Percentiles rank a stretch among this genome's conserved stretches.
These are phyloP conservation scores for Mimosa pudica DNA, from an alignment of 306 rosid genomes.

Conservation along the genomic window DNA sequence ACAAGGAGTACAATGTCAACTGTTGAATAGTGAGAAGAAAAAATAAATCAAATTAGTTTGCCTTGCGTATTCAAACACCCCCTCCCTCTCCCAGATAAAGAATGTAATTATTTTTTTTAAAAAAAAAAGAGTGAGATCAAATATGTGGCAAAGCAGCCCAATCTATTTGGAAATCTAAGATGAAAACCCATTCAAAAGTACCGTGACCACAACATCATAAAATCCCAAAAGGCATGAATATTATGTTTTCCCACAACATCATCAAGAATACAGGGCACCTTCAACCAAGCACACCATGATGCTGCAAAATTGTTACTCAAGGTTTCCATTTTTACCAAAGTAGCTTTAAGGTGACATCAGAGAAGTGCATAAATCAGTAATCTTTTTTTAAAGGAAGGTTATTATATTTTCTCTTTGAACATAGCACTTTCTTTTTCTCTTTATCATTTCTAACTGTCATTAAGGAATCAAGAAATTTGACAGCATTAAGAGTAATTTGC, in stretches of 20 bases:
- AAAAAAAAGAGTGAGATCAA: not conserved
- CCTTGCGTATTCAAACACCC: not conserved
- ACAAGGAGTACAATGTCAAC: not conserved
- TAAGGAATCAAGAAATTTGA: not conserved
- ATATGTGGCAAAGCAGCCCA: conserved; percentile 1
- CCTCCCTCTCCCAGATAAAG: not conserved
- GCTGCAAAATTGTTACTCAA: not conserved
- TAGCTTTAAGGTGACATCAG: not conserved
- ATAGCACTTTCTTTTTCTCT: not conserved
- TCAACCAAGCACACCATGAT: not conserved
- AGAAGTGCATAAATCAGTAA: not conserved
- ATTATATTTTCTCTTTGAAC: not conserved
- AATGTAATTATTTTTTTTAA: not conserved
- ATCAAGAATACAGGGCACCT: not conserved
- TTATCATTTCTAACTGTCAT: not conserved
- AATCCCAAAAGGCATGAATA: not conserved
- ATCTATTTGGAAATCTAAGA: not conserved
- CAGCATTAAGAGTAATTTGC: not conserved
- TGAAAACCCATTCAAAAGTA: not conserved
- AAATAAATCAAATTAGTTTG: not conserved
- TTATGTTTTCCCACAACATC: not conserved
- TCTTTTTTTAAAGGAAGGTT: not conserved
- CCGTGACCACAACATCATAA: not conserved
- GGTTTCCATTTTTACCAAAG: not conserved
- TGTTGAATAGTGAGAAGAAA: not conserved